Evolutionary conservation across 1,284 basidiomycete species (phyloP).

Genomic region (Heterobasidion annosum): DNA sequence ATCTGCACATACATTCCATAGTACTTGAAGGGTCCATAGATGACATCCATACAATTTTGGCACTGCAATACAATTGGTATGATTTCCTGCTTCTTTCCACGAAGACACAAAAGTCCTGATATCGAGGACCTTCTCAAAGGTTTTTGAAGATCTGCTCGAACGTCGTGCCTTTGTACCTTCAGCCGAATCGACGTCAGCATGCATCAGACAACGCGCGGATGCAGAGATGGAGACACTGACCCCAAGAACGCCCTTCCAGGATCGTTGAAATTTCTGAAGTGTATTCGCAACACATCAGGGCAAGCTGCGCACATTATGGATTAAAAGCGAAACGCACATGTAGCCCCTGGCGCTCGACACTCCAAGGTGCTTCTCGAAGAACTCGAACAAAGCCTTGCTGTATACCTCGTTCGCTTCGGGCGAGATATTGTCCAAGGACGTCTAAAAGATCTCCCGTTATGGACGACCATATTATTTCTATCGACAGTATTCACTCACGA

Average conservation of each 20-base stretch:
- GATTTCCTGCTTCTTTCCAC: no score
- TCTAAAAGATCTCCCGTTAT: constrained; percentile 22
- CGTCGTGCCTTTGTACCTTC: constrained; percentile 35
- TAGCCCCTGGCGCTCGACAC: constrained; percentile 46
- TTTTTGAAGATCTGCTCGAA: constrained; percentile 34
- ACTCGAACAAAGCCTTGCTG: constrained; percentile 44
- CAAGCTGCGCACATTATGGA: neutral
- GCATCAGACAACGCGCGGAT: neutral
- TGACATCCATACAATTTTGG: no score
- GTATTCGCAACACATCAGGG: neutral
- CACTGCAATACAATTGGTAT: no score
- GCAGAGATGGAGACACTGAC: constrained; percentile 24
- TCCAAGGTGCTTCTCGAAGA: constrained; percentile 43
- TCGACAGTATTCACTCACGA: constrained; percentile 31
- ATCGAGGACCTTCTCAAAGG: no score
- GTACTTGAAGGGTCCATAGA: no score
- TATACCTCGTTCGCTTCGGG: constrained; percentile 39
- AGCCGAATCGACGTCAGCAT: neutral
- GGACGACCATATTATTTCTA: neutral
- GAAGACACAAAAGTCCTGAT: no score
- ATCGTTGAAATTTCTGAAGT: constrained; percentile 41
- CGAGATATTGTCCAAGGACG: constrained; percentile 46
- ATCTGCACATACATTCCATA: no score
- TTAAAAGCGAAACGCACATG: constrained; percentile 25
- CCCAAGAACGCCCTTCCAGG: constrained; percentile 47